Evolutionary conservation across 164 flowering plant species (phyloP).

Genomic region (Euptelea pleiosperma): DNA sequence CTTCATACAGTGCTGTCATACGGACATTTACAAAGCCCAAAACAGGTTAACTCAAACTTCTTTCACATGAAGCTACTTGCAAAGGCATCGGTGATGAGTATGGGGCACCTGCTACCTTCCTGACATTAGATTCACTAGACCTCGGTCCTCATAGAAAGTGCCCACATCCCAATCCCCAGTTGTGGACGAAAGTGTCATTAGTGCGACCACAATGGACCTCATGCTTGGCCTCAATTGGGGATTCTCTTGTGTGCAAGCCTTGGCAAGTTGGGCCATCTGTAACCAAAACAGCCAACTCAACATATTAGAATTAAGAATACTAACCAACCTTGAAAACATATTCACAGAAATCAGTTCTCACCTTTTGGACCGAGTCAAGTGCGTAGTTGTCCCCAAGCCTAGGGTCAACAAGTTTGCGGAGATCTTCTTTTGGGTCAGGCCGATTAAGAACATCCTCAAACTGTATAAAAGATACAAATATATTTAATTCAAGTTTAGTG

Average conservation of each 20-base stretch:
- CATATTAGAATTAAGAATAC: neutral
- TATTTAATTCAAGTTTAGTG: neutral
- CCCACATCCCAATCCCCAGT: slow-evolving; percentile 85
- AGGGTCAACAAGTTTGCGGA: slow-evolving; percentile 62
- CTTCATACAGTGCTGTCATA: too few relatives aligned
- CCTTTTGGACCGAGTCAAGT: slow-evolving; percentile 65
- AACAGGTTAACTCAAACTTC: neutral
- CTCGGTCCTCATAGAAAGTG: slow-evolving; percentile 67
- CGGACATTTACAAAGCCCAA: too few relatives aligned
- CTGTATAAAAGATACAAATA: slow-evolving; percentile 32
- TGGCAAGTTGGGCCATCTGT: slow-evolving; percentile 74
- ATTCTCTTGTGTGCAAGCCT: slow-evolving; percentile 73
- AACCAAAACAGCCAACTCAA: slow-evolving; percentile 5
- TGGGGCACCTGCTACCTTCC: slow-evolving; percentile 48
- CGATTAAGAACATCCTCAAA: slow-evolving; percentile 63
- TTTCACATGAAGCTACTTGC: neutral
- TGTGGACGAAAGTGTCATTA: slow-evolving; percentile 76
- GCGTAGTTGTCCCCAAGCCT: slow-evolving; percentile 72
- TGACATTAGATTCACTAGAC: slow-evolving; percentile 60
- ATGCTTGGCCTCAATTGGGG: slow-evolving; percentile 81
- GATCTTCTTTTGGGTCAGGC: slow-evolving; percentile 52
- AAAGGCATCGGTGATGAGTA: neutral
- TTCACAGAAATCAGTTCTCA: slow-evolving; percentile 13
- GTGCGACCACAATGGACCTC: slow-evolving; percentile 84
- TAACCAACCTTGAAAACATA: neutral